Percentiles rank a stretch among this genome's conserved stretches.
Conservation (phyloP, 139 green algal genomes). For the Chlorella sp. region DNA sequence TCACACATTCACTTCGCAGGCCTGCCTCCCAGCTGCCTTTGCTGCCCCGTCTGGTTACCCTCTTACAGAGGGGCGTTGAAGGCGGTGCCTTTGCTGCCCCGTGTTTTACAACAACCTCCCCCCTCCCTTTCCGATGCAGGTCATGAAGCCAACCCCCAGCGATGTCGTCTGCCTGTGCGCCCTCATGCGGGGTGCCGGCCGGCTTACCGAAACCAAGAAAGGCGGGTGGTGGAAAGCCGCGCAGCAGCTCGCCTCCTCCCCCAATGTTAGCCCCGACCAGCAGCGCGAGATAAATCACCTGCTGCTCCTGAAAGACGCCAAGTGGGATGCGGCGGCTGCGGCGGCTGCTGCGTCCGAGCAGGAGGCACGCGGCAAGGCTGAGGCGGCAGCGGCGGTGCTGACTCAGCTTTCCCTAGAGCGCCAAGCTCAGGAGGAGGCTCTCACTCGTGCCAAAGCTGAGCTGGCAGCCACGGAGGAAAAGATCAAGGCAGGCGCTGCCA, state of each 20-base stretch:
- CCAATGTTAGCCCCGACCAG: slow-evolving; percentile 15
- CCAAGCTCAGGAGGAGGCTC: slow-evolving; percentile 17
- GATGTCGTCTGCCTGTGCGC: slow-evolving; percentile 12
- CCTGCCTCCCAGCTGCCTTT: too few species aligned
- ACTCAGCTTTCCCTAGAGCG: neutral
- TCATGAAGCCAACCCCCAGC: slow-evolving; percentile 8
- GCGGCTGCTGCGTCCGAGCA: neutral
- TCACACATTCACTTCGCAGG: too few species aligned
- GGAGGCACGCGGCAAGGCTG: neutral
- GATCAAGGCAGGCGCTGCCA: slow-evolving; percentile 8
- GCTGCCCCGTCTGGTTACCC: neutral
- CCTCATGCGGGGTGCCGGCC: slow-evolving; percentile 15
- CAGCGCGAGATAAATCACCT: slow-evolving; percentile 8
- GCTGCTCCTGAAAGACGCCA: slow-evolving; percentile 14
- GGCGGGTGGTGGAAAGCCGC: slow-evolving; percentile 15
- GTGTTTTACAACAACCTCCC: neutral
- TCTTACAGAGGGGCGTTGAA: too few species aligned
- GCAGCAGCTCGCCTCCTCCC: neutral
- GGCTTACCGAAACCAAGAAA: neutral
- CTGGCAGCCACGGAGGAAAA: slow-evolving; percentile 1
- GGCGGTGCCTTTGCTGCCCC: neutral
- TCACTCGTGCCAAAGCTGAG: neutral
- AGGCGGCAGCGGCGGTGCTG: neutral
- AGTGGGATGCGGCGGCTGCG: neutral
- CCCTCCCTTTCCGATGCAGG: neutral